Percentiles rank a stretch among this genome's conserved stretches.
phyloP scores from a whole-genome alignment of 306 rosid species.

The Lupinus albus region DNA sequence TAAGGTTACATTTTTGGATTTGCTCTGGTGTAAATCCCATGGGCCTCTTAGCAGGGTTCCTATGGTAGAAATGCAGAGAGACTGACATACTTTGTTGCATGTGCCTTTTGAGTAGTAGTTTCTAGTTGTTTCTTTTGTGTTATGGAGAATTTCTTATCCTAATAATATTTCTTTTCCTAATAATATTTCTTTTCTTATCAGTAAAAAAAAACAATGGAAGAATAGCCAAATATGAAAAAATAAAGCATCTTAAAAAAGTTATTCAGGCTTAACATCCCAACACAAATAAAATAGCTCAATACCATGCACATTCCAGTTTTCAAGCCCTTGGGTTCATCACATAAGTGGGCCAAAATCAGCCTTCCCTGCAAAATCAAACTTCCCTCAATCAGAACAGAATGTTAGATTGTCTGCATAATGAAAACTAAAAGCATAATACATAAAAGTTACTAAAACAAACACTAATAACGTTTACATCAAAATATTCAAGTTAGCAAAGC shows the following conservation, averaged over 20 bases:
- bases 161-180: too few species aligned
- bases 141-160: too few species aligned
- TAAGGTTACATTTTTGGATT: too few species aligned
- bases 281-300: slow-evolving; percentile 38
- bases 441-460: background rate
- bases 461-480: too few species aligned
- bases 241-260: slow-evolving; percentile 14
- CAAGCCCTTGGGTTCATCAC: slow-evolving; percentile 82
- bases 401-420: background rate
- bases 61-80: too few species aligned
- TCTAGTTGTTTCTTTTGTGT: too few species aligned
- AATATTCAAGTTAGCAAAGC: too few species aligned
- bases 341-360: slow-evolving; percentile 70
- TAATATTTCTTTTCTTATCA: too few species aligned
- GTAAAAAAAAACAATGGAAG: background rate
- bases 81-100: too few species aligned
- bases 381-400: slow-evolving; percentile 11
- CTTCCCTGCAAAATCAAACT: slow-evolving; percentile 46
- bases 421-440: background rate
- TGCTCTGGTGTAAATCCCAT: too few species aligned
- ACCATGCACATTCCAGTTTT: slow-evolving; percentile 98
- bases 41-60: too few species aligned
- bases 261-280: slow-evolving; percentile 28
- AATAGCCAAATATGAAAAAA: slow-evolving; percentile 16
- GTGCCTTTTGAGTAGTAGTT: too few species aligned